Conservation (phyloP, 1,284 basidiomycete genomes). For the Fomitopsis palustris region DNA sequence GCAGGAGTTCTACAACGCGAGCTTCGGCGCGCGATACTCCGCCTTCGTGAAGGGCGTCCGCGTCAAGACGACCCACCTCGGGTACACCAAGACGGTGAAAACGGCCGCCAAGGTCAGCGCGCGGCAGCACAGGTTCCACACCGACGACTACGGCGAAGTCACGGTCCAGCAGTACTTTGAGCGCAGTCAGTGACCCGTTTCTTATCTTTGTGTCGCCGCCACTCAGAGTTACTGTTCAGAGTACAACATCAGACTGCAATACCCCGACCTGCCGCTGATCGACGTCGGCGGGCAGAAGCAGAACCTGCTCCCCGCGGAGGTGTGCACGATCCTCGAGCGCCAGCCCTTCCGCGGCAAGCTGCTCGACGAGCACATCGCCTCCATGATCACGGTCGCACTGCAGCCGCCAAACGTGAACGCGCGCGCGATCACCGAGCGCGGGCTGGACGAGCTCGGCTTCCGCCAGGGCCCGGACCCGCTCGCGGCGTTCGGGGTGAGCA, state of each 20-base stretch:
- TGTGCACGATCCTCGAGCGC: slow-evolving; percentile 67
- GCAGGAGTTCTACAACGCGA: slow-evolving; percentile 44
- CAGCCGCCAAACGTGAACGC: slow-evolving; percentile 68
- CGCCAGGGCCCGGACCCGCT: slow-evolving; percentile 39
- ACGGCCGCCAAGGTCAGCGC: slow-evolving; percentile 44
- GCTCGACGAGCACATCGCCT: slow-evolving; percentile 59
- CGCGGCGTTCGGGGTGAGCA: slow-evolving; percentile 54
- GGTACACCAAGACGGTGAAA: slow-evolving; percentile 60
- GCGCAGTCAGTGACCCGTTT: slow-evolving; percentile 40
- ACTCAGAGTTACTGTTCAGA: slow-evolving; percentile 35
- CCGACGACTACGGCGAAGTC: slow-evolving; percentile 45
- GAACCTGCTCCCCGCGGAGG: slow-evolving; percentile 58
- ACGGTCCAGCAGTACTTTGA: slow-evolving; percentile 64
- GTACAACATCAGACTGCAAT: slow-evolving; percentile 45
- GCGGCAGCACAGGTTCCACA: slow-evolving; percentile 49
- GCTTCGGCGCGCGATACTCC: slow-evolving; percentile 46
- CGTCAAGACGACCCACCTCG: slow-evolving; percentile 53
- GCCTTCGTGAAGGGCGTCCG: slow-evolving; percentile 60
- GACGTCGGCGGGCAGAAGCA: slow-evolving; percentile 55
- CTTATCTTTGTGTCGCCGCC: not conserved
- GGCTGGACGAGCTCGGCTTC: slow-evolving; percentile 62
- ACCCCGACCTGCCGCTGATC: slow-evolving; percentile 56
- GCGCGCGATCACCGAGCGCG: slow-evolving; percentile 48
- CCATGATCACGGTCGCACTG: slow-evolving; percentile 67
- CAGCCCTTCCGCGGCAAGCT: slow-evolving; percentile 73